Conservation (phyloP, 1,284 basidiomycete genomes). For the Rhodotorula sp. region DNA sequence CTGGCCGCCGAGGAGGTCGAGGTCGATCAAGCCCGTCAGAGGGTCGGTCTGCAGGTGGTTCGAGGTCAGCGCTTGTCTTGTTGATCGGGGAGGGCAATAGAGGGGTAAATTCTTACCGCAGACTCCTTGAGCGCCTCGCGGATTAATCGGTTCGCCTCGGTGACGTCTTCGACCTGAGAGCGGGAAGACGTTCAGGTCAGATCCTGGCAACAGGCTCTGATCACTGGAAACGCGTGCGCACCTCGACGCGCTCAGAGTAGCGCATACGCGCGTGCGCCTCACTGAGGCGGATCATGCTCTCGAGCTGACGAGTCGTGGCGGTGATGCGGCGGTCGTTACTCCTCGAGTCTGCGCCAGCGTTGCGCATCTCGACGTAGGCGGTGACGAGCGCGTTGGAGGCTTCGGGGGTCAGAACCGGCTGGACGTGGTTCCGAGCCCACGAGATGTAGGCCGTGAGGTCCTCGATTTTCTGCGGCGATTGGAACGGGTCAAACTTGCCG, state of each 20-base stretch:
- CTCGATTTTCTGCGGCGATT: constrained; percentile 66
- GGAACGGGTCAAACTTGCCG: neutral
- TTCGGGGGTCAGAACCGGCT: constrained; percentile 82
- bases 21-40: constrained; percentile 90
- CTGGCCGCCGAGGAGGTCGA: constrained; percentile 91
- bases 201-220: neutral
- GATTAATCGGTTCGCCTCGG: constrained; percentile 89
- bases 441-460: constrained; percentile 92
- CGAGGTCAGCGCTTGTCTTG: neutral
- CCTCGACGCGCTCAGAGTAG: constrained; percentile 77
- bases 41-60: constrained; percentile 66
- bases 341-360: constrained; percentile 83
- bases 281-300: constrained; percentile 95
- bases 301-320: constrained; percentile 93
- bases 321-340: constrained; percentile 90
- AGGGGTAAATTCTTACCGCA: constrained; percentile 40
- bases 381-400: constrained; percentile 80
- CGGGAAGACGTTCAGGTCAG: neutral
- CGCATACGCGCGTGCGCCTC: constrained; percentile 97
- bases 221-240: neutral
- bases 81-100: neutral
- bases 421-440: constrained; percentile 82
- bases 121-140: constrained; percentile 86
- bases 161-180: constrained; percentile 63
- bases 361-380: constrained; percentile 90